Conservation (phyloP, 2,329 filamentous ascomycete species). For the Fusarium brevicatenulatum region DNA sequence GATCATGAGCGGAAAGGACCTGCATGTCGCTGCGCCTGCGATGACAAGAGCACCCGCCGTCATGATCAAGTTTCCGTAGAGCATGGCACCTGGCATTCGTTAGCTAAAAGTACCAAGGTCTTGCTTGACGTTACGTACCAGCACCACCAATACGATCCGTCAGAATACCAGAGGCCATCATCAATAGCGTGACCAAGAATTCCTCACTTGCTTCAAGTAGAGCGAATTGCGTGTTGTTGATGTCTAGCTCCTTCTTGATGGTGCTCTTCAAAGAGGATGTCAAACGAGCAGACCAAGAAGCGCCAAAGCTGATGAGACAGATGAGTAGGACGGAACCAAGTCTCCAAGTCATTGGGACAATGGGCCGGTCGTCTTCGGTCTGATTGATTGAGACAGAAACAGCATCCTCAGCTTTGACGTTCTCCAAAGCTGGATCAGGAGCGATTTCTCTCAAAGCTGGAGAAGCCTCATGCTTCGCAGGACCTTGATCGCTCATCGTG, state of each 20-base stretch:
- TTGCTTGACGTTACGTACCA: background rate
- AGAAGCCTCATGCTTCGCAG: background rate
- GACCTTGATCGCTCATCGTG: rapidly evolving
- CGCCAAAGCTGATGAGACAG: background rate
- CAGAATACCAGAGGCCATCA: background rate
- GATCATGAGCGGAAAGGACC: background rate
- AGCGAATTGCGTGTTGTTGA: background rate
- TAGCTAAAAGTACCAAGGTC: too few relatives aligned
- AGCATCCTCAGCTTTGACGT: rapidly evolving
- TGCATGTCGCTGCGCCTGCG: background rate
- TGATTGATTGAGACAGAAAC: rapidly evolving
- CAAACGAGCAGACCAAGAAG: background rate
- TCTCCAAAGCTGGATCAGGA: background rate
- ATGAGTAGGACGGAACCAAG: background rate
- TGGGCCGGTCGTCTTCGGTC: background rate
- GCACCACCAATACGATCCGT: rapidly evolving
- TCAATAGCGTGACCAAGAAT: background rate
- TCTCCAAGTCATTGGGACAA: background rate
- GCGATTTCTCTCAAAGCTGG: rapidly evolving
- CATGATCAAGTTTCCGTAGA: background rate
- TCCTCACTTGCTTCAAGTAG: background rate
- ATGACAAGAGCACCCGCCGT: rapidly evolving
- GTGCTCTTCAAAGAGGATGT: background rate
- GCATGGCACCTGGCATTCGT: background rate
- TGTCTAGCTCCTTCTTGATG: background rate